These are phyloP conservation scores for Euphorbia schlechtendalii DNA, from an alignment of 441 rosid species.

Conservation along the genomic window DNA sequence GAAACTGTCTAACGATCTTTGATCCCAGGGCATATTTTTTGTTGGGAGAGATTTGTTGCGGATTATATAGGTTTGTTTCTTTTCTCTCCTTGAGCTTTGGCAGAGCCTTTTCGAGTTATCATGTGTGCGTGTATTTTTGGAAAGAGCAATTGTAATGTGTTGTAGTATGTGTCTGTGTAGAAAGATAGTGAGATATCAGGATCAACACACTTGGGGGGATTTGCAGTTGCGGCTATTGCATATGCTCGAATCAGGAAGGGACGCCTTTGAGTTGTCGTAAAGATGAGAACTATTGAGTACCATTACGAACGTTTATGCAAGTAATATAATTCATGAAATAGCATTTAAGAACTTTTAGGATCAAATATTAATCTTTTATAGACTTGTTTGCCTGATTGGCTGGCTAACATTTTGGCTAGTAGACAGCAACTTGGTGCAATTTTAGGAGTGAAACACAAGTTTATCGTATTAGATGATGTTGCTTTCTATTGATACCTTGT, in stretches of 20 bases:
- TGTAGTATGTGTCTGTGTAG: background rate
- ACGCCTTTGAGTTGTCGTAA: background rate
- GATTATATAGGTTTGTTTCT: conserved; percentile 53
- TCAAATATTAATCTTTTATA: too few relatives aligned
- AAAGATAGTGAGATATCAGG: background rate
- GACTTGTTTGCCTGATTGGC: too few relatives aligned
- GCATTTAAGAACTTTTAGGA: too few relatives aligned
- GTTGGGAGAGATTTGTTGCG: conserved; percentile 67
- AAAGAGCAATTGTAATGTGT: too few relatives aligned
- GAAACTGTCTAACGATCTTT: conserved; percentile 8
- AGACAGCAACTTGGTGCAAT: too few relatives aligned
- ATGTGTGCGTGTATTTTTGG: too few relatives aligned
- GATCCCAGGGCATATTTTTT: conserved; percentile 62
- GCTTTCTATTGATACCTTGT: too few relatives aligned
- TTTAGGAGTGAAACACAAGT: too few relatives aligned
- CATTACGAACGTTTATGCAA: too few relatives aligned
- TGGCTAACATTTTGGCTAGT: too few relatives aligned
- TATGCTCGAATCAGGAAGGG: background rate
- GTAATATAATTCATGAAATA: too few relatives aligned
- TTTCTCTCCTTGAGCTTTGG: background rate
- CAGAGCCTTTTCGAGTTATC: background rate
- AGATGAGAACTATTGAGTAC: background rate
- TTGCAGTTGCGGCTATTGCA: background rate
- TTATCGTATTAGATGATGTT: too few relatives aligned
- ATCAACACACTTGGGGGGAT: background rate